phyloP scores from a whole-genome alignment of 1,139 yeast genomes.

The Candida albicans region DNA sequence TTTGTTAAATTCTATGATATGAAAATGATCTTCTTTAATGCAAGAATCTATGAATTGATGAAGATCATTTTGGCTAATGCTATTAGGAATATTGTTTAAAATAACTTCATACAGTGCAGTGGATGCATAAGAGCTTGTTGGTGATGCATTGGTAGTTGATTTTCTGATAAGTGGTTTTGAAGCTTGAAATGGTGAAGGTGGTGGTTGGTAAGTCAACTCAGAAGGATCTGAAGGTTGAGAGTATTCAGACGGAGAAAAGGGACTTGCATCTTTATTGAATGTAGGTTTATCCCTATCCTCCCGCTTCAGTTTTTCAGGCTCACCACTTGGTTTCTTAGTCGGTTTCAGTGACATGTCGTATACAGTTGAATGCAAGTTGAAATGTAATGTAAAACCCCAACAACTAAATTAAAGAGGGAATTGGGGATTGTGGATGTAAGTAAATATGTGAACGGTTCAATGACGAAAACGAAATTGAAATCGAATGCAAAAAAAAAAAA shows the following conservation, averaged over 20 bases:
- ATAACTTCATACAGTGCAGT: background rate
- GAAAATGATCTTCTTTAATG: background rate
- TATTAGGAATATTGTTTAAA: constrained; percentile 1
- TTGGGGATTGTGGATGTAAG: too few relatives aligned
- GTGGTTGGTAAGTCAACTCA: background rate
- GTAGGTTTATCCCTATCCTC: constrained; percentile 3
- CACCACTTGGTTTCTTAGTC: background rate
- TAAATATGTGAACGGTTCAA: too few relatives aligned
- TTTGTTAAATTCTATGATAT: background rate
- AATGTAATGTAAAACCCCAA: too few relatives aligned
- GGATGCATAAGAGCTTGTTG: constrained; percentile 1
- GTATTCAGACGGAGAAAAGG: constrained; percentile 24
- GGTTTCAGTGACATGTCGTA: background rate
- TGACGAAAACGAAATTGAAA: too few relatives aligned
- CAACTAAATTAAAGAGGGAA: too few relatives aligned
- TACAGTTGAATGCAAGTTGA: too few relatives aligned
- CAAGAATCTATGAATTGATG: background rate
- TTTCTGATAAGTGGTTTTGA: constrained; percentile 1
- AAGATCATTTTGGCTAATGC: background rate
- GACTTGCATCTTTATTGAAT: constrained; percentile 28
- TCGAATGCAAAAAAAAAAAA: too few relatives aligned
- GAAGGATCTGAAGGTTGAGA: constrained; percentile 3
- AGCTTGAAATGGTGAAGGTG: background rate
- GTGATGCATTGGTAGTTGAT: constrained; percentile 3
- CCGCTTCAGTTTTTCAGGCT: background rate